These are phyloP conservation scores for Candida arabinofermentans DNA, from an alignment of 805 yeast genomes.

Conservation along the genomic window DNA sequence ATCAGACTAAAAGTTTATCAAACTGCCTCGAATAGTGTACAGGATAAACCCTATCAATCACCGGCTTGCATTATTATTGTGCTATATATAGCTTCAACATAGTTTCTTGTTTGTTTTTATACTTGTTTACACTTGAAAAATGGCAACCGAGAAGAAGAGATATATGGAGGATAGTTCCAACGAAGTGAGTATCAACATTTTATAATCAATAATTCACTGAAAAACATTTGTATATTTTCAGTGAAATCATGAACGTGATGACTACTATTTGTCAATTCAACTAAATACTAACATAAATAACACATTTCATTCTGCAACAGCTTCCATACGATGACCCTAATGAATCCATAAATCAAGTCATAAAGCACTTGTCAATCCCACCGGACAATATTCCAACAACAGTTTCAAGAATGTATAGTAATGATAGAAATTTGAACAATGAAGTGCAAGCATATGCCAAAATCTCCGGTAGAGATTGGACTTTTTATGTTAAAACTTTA, in stretches of 20 bases:
- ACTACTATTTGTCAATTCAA: too few relatives aligned
- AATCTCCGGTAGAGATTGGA: constrained; percentile 91
- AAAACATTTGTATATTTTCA: too few relatives aligned
- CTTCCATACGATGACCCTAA: constrained; percentile 48
- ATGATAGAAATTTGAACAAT: constrained; percentile 60
- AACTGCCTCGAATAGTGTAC: too few relatives aligned
- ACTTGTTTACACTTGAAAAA: background rate
- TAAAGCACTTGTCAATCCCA: constrained; percentile 65
- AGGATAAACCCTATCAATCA: too few relatives aligned
- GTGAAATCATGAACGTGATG: too few relatives aligned
- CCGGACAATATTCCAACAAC: constrained; percentile 58
- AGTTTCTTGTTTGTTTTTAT: background rate
- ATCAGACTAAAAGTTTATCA: too few relatives aligned
- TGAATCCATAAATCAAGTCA: constrained; percentile 70
- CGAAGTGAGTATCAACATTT: constrained; percentile 16
- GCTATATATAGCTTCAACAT: background rate
- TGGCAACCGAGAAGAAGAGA: constrained; percentile 23
- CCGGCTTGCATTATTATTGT: background rate
- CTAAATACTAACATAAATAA: background rate
- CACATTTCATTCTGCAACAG: constrained; percentile 3
- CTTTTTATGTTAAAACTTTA: constrained; percentile 81
- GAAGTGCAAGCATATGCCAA: constrained; percentile 99
- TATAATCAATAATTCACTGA: too few relatives aligned
- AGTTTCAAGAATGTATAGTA: constrained; percentile 70
- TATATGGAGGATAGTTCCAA: constrained; percentile 15